A percentile compares a stretch with the other conserved stretches of the same genome.
phyloP scores from a whole-genome alignment of 441 rosid genomes.

The Pelargonium cotyledonis region DNA sequence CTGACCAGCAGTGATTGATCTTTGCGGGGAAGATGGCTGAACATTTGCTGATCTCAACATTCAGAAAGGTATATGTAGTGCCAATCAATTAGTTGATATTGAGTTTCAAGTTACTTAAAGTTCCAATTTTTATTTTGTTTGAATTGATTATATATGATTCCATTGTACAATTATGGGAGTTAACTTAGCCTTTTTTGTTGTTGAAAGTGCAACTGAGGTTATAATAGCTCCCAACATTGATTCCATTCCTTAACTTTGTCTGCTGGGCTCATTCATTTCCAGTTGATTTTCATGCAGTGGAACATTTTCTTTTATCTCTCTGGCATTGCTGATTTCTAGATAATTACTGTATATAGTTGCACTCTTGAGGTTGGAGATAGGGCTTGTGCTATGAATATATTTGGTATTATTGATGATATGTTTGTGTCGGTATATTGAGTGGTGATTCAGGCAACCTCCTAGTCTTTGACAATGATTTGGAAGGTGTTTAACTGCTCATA shows the following conservation, averaged over 20 bases:
- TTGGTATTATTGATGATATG: no score
- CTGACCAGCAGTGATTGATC: constrained; percentile 72
- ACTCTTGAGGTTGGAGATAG: no score
- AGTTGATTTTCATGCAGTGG: not conserved
- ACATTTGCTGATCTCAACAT: constrained; percentile 63
- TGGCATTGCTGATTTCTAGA: not conserved
- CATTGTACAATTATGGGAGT: not conserved
- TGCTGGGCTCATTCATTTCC: not conserved
- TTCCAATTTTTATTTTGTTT: no score
- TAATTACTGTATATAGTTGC: no score
- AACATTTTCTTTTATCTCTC: not conserved
- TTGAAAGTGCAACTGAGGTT: not conserved
- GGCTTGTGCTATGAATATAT: no score
- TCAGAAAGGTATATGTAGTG: constrained; percentile 37
- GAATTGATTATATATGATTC: no score
- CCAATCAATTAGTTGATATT: no score
- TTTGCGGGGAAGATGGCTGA: constrained; percentile 79
- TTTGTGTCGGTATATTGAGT: constrained; percentile 26
- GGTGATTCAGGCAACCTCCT: constrained; percentile 82
- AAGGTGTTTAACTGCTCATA: constrained; percentile 75
- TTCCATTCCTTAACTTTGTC: constrained; percentile 1
- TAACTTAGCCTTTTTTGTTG: constrained; percentile 1
- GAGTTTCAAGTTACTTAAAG: no score
- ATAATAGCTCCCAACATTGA: not conserved
- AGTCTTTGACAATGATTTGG: constrained; percentile 33